A percentile compares a stretch with the other conserved stretches of the same genome.
These are phyloP conservation scores for Oemleria cerasiformis DNA, from an alignment of 306 rosid species.

Conservation along the genomic window DNA sequence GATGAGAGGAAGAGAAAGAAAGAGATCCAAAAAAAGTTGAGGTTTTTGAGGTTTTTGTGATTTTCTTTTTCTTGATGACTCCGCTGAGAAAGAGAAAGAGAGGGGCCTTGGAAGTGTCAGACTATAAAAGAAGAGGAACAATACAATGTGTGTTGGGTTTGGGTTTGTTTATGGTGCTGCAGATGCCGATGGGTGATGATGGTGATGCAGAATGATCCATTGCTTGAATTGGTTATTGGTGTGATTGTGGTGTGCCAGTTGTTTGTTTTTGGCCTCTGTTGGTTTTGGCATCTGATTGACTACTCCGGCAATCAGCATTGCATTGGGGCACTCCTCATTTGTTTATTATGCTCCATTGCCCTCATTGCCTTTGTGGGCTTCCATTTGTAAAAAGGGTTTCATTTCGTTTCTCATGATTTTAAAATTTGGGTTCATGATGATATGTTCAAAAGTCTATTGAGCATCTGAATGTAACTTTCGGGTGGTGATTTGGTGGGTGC, in stretches of 20 bases:
- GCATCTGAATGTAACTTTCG: neutral
- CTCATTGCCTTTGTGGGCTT: neutral
- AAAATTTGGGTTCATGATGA: neutral
- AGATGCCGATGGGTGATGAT: neutral
- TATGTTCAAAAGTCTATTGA: neutral
- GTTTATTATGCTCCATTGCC: neutral
- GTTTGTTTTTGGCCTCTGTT: neutral
- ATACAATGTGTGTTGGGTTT: neutral
- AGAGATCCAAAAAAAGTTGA: neutral
- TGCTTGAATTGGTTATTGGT: constrained; percentile 1
- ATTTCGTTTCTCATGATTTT: neutral
- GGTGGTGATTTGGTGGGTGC: too few species aligned
- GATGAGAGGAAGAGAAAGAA: neutral
- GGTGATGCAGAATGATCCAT: neutral
- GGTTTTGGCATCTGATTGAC: constrained; percentile 14
- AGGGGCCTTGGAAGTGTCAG: constrained; percentile 12
- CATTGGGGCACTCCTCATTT: neutral
- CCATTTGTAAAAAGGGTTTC: neutral
- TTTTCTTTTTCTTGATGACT: constrained; percentile 7
- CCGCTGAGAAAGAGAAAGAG: neutral
- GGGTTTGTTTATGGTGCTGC: neutral
- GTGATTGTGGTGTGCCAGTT: constrained; percentile 3
- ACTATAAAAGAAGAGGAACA: neutral
- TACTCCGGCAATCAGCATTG: neutral
- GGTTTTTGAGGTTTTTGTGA: neutral